A percentile compares a stretch with the other conserved stretches of the same genome.
phyloP scores from a whole-genome alignment of 176 grass and related monocot genomes.

The Hordeum marinum region DNA sequence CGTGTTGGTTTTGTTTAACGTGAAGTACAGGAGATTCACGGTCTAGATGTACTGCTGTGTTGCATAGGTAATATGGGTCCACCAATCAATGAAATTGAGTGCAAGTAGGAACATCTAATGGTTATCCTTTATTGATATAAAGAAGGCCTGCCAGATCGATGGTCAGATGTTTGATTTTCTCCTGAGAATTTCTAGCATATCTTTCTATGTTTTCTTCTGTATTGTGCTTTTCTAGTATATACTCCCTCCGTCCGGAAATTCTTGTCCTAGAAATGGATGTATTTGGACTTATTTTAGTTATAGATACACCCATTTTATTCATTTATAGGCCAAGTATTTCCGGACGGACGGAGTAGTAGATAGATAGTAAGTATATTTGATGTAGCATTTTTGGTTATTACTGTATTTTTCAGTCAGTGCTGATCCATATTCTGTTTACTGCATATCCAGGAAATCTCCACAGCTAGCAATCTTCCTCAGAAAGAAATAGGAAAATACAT shows the following conservation, averaged over 20 bases:
- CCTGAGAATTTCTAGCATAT: neutral
- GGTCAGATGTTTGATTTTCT: neutral
- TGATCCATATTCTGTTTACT: slow-evolving; percentile 1
- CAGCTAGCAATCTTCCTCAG: slow-evolving; percentile 95
- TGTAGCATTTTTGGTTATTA: neutral
- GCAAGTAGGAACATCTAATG: neutral
- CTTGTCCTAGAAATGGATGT: too few species aligned
- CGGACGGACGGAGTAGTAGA: too few species aligned
- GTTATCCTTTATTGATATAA: neutral
- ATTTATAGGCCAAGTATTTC: too few species aligned
- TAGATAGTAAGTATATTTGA: neutral
- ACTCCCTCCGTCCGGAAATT: too few species aligned
- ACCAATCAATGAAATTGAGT: neutral
- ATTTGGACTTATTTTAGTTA: too few species aligned
- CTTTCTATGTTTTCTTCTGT: neutral
- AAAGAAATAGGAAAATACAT: slow-evolving; percentile 99
- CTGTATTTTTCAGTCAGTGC: neutral
- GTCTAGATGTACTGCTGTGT: neutral
- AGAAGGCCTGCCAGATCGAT: neutral
- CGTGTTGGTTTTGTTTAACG: neutral
- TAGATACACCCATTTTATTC: too few species aligned
- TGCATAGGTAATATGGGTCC: neutral
- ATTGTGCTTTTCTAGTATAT: neutral
- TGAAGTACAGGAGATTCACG: neutral
- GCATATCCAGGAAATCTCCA: slow-evolving; percentile 82